Conservation (phyloP, 306 rosid genomes). For the Trifolium pratense region DNA sequence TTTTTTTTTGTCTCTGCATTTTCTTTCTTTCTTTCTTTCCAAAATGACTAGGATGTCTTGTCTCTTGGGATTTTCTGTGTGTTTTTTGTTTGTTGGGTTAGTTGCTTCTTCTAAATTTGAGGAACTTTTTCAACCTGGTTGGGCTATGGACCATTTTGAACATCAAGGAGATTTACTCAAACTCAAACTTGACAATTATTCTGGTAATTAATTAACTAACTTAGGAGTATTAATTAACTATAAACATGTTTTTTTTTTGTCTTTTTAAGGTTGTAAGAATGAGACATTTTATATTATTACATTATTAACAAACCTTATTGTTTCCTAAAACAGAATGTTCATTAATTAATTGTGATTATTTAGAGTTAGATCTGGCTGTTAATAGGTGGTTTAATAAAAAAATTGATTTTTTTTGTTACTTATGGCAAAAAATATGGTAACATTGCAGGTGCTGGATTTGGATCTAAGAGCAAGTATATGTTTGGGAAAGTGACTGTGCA, state of each 20-base stretch:
- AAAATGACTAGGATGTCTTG: conserved; percentile 43
- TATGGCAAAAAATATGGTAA: not conserved
- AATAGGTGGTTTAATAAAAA: not conserved
- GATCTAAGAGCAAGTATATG: conserved; percentile 78
- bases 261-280: not conserved
- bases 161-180: conserved; percentile 78
- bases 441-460: conserved; percentile 91
- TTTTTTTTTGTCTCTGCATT: not conserved
- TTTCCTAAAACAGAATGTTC: conserved; percentile 16
- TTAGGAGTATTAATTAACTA: not conserved
- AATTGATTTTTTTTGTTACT: not conserved
- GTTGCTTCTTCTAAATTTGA: conserved; percentile 71
- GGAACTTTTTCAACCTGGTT: conserved; percentile 80
- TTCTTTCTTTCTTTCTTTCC: no score
- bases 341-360: not conserved
- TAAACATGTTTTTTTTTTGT: not conserved
- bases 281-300: not conserved
- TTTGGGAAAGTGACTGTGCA: conserved; percentile 82
- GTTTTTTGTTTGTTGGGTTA: conserved; percentile 51
- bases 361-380: conserved; percentile 15
- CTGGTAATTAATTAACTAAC: conserved; percentile 54
- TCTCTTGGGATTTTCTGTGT: conserved; percentile 44
- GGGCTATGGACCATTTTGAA: conserved; percentile 85
- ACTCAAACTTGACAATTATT: conserved; percentile 77
- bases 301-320: not conserved